phyloP scores from a whole-genome alignment of 176 grass and related monocot genomes.

The Musa beccarii region DNA sequence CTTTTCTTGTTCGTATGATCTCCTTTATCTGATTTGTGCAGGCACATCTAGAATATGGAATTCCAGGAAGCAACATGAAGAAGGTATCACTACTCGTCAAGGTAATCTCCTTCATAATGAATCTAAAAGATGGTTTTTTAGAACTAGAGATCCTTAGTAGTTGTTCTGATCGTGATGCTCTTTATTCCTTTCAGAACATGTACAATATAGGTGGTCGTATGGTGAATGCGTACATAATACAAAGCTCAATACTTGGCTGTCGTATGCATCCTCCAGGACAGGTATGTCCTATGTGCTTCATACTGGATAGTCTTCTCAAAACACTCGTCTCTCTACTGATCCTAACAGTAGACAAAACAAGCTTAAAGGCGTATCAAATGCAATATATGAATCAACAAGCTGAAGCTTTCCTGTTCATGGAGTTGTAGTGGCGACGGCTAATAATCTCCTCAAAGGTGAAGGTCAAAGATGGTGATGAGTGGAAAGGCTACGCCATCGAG shows the following conservation, averaged over 20 bases:
- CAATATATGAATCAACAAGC: no score
- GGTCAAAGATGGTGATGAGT: conserved; percentile 54
- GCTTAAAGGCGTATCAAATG: no score
- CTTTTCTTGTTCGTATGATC: background rate
- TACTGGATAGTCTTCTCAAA: background rate
- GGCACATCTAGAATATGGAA: conserved; percentile 75
- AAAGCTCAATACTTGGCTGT: conserved; percentile 63
- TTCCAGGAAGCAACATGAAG: conserved; percentile 53
- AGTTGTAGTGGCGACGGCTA: conserved; percentile 56
- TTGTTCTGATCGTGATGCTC: background rate
- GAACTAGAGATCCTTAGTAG: background rate
- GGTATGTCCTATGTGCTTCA: conserved; percentile 23
- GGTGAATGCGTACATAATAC: conserved; percentile 65
- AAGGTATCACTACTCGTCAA: conserved; percentile 46
- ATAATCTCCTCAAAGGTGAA: conserved; percentile 64
- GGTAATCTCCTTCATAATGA: conserved; percentile 26
- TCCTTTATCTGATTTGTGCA: conserved; percentile 20
- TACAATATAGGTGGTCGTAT: conserved; percentile 58
- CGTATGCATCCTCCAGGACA: conserved; percentile 49
- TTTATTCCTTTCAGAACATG: conserved; percentile 28
- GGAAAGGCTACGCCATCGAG: conserved; percentile 52
- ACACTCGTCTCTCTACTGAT: no score
- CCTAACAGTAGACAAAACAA: no score
- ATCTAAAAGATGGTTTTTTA: background rate
- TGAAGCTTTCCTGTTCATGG: background rate